These are phyloP conservation scores for Lipomyces anomalus DNA, from an alignment of 805 yeast genomes.

Conservation along the genomic window DNA sequence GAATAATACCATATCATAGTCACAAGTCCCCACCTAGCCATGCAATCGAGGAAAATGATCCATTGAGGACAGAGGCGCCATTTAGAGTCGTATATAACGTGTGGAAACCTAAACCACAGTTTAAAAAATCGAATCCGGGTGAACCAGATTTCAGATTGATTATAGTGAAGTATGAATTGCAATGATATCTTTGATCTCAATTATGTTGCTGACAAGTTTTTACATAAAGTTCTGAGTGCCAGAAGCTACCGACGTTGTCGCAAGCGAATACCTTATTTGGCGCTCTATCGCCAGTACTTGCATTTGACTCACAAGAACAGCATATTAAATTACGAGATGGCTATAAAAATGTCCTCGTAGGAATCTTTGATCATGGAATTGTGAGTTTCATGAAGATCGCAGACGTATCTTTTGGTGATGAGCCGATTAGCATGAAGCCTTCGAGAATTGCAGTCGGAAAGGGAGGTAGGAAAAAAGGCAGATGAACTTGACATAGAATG, in stretches of 20 bases:
- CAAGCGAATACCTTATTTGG: conserved; percentile 35
- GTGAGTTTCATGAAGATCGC: conserved; percentile 50
- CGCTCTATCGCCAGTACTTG: conserved; percentile 22
- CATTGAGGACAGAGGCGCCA: conserved; percentile 16
- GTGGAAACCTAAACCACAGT: conserved; percentile 73
- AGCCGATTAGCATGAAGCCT: no score
- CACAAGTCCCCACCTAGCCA: neutral
- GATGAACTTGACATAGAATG: no score
- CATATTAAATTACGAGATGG: conserved; percentile 47
- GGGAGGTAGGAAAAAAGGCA: no score
- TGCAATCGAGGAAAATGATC: no score
- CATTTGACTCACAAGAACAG: conserved; percentile 8
- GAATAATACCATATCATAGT: conserved; percentile 26
- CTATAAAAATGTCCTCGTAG: conserved; percentile 50
- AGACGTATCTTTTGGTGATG: conserved; percentile 31
- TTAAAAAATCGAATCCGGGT: conserved; percentile 60
- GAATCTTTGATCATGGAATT: conserved; percentile 69
- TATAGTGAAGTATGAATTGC: conserved; percentile 44
- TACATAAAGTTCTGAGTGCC: conserved; percentile 27
- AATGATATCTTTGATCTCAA: neutral
- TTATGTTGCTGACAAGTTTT: neutral
- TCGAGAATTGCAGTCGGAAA: no score
- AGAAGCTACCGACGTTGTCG: conserved; percentile 32
- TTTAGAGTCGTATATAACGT: conserved; percentile 51
- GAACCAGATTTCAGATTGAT: conserved; percentile 72